Evolutionary conservation across 202 grass and related monocot genomes (phyloP).

Genomic region (Setaria viridis): DNA sequence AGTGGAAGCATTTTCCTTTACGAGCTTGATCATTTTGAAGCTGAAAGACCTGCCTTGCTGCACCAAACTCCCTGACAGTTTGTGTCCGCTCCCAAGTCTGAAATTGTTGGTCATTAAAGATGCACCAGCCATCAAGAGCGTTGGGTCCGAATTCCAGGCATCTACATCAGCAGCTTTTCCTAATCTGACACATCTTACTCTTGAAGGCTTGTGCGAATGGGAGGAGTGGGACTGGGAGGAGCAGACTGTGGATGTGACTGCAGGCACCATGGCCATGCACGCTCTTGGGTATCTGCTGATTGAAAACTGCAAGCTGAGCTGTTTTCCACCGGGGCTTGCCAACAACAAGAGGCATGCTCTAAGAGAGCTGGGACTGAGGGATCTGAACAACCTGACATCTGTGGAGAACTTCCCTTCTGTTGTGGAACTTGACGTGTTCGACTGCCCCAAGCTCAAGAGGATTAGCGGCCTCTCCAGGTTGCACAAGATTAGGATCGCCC

Average conservation of each 20-base stretch:
- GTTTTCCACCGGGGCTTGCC: background rate
- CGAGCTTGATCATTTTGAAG: background rate
- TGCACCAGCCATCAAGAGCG: background rate
- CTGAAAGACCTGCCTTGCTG: background rate
- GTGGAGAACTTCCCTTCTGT: background rate
- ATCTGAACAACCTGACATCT: background rate
- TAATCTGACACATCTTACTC: accelerated
- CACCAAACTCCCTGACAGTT: background rate
- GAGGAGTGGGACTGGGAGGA: slow-evolving; percentile 9
- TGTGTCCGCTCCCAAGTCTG: background rate
- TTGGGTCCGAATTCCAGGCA: background rate
- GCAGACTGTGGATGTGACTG: background rate
- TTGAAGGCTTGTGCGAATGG: background rate
- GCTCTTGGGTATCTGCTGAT: accelerated
- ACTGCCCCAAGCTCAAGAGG: background rate
- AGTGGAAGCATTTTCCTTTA: background rate
- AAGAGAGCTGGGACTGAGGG: background rate
- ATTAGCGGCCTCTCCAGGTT: background rate
- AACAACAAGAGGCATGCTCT: background rate
- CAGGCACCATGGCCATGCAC: background rate
- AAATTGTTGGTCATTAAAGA: accelerated
- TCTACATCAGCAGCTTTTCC: background rate
- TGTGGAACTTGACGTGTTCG: background rate
- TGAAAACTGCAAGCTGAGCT: background rate
- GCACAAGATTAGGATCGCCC: background rate